Base-by-base conservation (phyloP, 2,329 filamentous ascomycete genomes). In the Ceratocystis cacaofunesta region DNA sequence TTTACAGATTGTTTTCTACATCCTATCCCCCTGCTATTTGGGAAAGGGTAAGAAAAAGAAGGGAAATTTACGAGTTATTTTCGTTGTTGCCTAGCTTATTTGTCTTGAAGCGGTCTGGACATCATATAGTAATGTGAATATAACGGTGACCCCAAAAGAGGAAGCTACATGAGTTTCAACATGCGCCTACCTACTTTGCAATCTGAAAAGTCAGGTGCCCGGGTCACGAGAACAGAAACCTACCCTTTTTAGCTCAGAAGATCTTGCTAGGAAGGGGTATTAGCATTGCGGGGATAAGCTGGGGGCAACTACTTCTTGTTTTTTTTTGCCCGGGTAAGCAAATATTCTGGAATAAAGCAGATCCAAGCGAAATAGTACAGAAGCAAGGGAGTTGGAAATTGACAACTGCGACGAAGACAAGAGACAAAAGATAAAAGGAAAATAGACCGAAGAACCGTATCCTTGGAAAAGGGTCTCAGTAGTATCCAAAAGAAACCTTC, bases 151-250 rank as follows among this genome's bases (percentile, higher is more conserved):
- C 7, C 17, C 15, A n/a, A 19, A n/a, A 36, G 28, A 17, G 55
- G 28, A 58, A 17, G 55, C 28, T 8, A 32, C 36, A 41, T 41
- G 3, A 58, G 15, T 58, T 17, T 19, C 36, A 32, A 19, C 25
- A 30, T 32, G 17, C n/a, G 48, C 55, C 17, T 36, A 19, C 55
- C 12, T 58, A 7, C 28, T 17, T 3, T 36, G 55, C 17, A 57
- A 58, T 36, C 28, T 58, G 28, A n/a, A n/a, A 62, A 19, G 61
- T 62, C 61, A 62, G 43, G 46, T 62, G 61, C 19, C 22, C 17
- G 10, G 44, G 61, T 62, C 61, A 62, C 46, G 61, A 48, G 61
- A 50, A 32, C 61, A 41, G 10, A 41, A 48, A 50, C 25, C 7
- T 19, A 5, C 2, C 15, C 25, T 32, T 44, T 50, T 30, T 28